Conservation (phyloP, 208 protist species). For the Balamuthia mandrillaris region DNA sequence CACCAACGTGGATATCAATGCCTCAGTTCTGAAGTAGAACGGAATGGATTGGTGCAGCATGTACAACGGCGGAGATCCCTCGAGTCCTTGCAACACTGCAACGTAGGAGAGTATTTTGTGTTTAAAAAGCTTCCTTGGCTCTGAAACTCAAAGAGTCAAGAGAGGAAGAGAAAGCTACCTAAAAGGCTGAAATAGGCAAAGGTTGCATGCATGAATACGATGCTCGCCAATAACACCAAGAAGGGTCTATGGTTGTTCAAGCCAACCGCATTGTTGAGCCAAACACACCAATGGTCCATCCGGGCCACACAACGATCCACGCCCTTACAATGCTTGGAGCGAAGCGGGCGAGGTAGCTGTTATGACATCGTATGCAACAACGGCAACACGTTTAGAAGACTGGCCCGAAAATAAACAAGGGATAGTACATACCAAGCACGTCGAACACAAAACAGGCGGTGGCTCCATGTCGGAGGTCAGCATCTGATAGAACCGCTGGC, state of each 20-base stretch:
- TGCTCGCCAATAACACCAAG: constrained; percentile 78
- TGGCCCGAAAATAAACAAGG: neutral
- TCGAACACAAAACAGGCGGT: constrained; percentile 16
- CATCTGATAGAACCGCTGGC: constrained; percentile 1
- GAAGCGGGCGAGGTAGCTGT: constrained; percentile 69
- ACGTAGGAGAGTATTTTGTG: neutral
- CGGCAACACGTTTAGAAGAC: neutral
- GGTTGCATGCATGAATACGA: constrained; percentile 67
- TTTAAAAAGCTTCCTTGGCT: neutral
- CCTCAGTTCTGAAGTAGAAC: neutral
- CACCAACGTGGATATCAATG: neutral
- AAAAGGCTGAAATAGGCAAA: constrained; percentile 1
- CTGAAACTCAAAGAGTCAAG: neutral
- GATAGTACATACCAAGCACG: neutral
- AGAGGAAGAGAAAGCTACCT: neutral
- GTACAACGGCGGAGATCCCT: neutral
- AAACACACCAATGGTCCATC: constrained; percentile 94
- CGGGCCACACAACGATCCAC: constrained; percentile 87
- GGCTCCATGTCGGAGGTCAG: neutral
- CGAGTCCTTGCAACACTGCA: neutral
- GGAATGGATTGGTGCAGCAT: neutral
- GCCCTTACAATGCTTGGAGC: constrained; percentile 89
- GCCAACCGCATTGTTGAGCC: constrained; percentile 94
- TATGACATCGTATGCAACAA: constrained; percentile 31
- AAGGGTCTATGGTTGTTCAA: constrained; percentile 81